Percentiles rank a stretch among this genome's conserved stretches.
Conservation (phyloP, 176 grass and related monocot genomes). For the Paspalum vaginatum region DNA sequence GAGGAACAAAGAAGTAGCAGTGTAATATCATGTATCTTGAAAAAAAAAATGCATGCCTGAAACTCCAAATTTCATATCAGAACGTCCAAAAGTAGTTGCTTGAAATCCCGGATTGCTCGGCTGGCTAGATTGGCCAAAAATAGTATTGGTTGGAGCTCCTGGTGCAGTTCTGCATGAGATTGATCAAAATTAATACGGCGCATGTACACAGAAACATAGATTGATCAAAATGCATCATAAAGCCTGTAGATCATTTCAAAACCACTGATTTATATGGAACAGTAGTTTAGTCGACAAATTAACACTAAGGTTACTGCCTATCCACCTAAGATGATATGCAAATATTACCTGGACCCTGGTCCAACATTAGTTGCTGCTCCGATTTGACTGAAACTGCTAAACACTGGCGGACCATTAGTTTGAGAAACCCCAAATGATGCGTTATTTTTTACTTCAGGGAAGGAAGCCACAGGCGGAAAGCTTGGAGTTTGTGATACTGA, state of each 20-base stretch:
- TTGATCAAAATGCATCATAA: slow-evolving; percentile 9
- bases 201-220: background rate
- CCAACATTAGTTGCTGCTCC: slow-evolving; percentile 55
- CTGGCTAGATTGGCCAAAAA: slow-evolving; percentile 49
- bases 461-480: slow-evolving; percentile 41
- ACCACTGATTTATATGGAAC: background rate
- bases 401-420: slow-evolving; percentile 59
- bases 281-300: slow-evolving; percentile 24
- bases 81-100: slow-evolving; percentile 42
- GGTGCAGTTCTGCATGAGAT: slow-evolving; percentile 48
- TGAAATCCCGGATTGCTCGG: slow-evolving; percentile 38
- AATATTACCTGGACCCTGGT: slow-evolving; percentile 49
- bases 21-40: background rate
- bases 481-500: slow-evolving; percentile 42
- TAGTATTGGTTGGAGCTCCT: slow-evolving; percentile 39
- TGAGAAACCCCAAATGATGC: slow-evolving; percentile 51
- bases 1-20: background rate
- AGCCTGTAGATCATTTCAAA: background rate
- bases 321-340: slow-evolving; percentile 7
- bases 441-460: slow-evolving; percentile 50
- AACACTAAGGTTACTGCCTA: background rate
- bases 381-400: slow-evolving; percentile 90
- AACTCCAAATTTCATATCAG: slow-evolving; percentile 68
- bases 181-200: slow-evolving; percentile 18
- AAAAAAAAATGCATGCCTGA: slow-evolving; percentile 35